Conservation (phyloP, 345 rosid species). For the Lagerstroemia speciosa region DNA sequence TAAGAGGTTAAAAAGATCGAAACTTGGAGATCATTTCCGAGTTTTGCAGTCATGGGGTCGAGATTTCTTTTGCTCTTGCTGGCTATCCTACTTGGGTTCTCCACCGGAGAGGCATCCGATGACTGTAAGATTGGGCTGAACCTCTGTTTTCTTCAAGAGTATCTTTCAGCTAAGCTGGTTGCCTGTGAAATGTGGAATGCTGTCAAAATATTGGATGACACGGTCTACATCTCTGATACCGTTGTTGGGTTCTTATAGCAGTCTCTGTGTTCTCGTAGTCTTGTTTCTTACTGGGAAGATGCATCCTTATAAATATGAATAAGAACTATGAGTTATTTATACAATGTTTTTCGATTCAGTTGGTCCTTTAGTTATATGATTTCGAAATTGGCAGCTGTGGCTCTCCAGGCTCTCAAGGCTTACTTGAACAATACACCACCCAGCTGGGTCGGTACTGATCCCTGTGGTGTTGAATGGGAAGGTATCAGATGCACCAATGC, state of each 20-base stretch:
- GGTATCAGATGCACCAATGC: slow-evolving; percentile 48
- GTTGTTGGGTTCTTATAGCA: background rate
- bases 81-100: slow-evolving; percentile 1
- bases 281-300: background rate
- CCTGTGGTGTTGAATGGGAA: slow-evolving; percentile 64
- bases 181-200: background rate
- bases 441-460: slow-evolving; percentile 56
- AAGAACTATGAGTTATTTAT: background rate
- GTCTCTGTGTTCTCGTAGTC: background rate
- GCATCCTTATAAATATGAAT: background rate
- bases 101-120: background rate
- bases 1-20: too few species aligned
- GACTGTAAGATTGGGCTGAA: slow-evolving; percentile 7
- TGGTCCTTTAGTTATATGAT: background rate
- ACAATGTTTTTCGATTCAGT: background rate
- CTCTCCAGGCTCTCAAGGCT: slow-evolving; percentile 26
- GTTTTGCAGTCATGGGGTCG: slow-evolving; percentile 4
- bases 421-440: slow-evolving; percentile 49
- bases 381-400: slow-evolving; percentile 31
- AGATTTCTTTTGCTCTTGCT: slow-evolving; percentile 1
- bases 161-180: background rate
- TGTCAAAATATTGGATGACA: too few species aligned
- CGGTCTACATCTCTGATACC: background rate
- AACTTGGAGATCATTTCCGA: background rate
- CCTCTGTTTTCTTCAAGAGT: background rate